Base-by-base conservation (phyloP, 768 basidiomycete genomes). In the Trametes punicea region DNA sequence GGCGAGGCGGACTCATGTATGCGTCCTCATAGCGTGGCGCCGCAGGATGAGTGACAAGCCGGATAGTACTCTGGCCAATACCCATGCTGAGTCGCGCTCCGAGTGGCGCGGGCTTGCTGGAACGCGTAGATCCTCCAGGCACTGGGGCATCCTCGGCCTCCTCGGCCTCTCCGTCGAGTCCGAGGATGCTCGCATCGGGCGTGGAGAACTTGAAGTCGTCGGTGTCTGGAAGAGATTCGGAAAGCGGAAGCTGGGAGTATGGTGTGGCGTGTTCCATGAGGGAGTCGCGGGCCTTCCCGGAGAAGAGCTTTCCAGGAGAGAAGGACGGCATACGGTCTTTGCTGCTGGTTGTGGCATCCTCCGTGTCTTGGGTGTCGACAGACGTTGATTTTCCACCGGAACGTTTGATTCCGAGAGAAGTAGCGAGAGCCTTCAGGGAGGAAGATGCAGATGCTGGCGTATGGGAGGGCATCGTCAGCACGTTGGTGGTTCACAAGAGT, bases 381-480 rank as follows among this genome's bases (percentile, higher is more conserved):
- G 57, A 52, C 47, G n/a, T n/a, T n/a, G n/a, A n/a, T n/a, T 56
- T 59, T 18, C 55, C 36, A 1, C 23, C 51, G 20, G 71, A 67
- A 26, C 83, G 83, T 68, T 84, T 88, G 63, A 90, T 77, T 36
- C 87, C 86, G 26, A 90, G 74, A 11, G 90, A 89, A 38, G 75
- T 84, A n/a, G 87, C 90, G 38, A 93, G 74, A 0, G 86, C 83
- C 67, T 78, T 86, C 59, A 93, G 78, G 33, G 90, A 92, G 1
- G 89, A 89, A 40, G 77, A 73, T 15, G 90, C 81, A 15, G 81
- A 77, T 33, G 75, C 82, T 87, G 67, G 30, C 33, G 36, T 36
- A 26, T 16, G 46, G 8, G 18, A 39, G n/a, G 27, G 18, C 11
- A 33, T 39, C 2, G 25, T 44, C 26, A 52, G 49, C 16, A 47